These are phyloP conservation scores for Corchorus olitorius DNA, from an alignment of 345 rosid species.

Conservation along the genomic window DNA sequence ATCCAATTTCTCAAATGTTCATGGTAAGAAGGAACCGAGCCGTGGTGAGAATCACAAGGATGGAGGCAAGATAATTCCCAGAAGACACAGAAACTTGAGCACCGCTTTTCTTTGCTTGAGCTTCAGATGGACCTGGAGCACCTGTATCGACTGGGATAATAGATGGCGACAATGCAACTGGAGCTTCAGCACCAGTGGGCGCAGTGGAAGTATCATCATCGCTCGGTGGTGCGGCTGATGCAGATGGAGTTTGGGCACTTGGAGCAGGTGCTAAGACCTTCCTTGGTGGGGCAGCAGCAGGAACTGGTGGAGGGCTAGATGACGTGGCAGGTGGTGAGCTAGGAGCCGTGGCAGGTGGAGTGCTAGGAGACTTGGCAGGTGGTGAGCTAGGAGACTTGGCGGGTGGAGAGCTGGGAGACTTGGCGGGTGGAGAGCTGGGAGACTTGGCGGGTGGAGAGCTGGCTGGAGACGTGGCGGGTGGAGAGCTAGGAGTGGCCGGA, in stretches of 20 bases:
- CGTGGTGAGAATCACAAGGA: neutral
- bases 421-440: too few relatives aligned
- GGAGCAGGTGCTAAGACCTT: neutral
- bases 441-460: too few relatives aligned
- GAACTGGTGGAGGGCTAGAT: neutral
- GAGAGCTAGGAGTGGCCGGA: too few relatives aligned
- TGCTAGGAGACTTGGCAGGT: neutral
- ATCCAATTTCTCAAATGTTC: neutral
- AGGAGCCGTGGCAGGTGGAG: neutral
- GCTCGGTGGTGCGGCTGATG: neutral
- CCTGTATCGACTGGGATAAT: neutral
- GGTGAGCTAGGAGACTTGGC: neutral
- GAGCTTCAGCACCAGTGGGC: neutral
- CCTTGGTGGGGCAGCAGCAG: neutral
- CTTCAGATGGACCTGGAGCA: neutral
- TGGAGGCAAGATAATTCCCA: neutral
- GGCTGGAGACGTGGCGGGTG: too few relatives aligned
- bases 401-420: too few relatives aligned
- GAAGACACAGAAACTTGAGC: neutral
- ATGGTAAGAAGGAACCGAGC: neutral
- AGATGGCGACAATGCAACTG: neutral
- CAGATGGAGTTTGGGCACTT: neutral
- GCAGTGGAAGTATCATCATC: neutral
- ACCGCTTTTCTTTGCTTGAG: neutral
- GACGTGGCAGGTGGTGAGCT: neutral